phyloP scores from a whole-genome alignment of 1,284 basidiomycete species.

The Tausonia pullulans region DNA sequence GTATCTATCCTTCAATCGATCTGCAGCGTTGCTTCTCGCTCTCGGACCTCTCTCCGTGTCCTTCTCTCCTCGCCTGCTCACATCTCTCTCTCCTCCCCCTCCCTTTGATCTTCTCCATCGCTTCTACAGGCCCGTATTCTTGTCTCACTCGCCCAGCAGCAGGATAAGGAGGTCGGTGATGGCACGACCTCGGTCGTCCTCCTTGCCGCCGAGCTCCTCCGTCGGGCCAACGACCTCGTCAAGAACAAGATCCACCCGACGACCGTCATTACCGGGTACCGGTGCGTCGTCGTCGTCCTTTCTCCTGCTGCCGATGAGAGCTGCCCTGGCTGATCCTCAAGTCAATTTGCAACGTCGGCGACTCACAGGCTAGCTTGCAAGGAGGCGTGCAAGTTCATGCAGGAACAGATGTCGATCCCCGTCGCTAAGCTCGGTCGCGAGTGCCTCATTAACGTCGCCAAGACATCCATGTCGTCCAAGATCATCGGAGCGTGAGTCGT shows the following conservation, averaged over 20 bases:
- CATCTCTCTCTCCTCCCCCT: background rate
- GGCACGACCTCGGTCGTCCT: slow-evolving; percentile 98
- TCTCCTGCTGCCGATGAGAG: background rate
- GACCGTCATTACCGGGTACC: slow-evolving; percentile 97
- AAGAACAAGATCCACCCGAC: slow-evolving; percentile 98
- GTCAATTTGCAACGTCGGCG: background rate
- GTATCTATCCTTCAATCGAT: slow-evolving; percentile 18
- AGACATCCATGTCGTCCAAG: slow-evolving; percentile 98
- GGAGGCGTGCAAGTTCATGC: slow-evolving; percentile 97
- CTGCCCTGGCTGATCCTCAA: background rate
- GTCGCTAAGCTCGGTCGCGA: slow-evolving; percentile 86
- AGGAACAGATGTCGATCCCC: slow-evolving; percentile 92
- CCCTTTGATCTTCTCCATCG: background rate
- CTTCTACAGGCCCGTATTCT: slow-evolving; percentile 59
- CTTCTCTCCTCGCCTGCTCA: too few species aligned
- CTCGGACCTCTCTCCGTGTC: too few species aligned
- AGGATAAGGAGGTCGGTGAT: slow-evolving; percentile 99
- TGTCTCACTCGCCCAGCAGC: slow-evolving; percentile 96
- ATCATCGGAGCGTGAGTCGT: slow-evolving; percentile 81
- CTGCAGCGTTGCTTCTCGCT: background rate
- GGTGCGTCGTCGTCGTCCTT: slow-evolving; percentile 31
- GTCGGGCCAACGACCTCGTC: slow-evolving; percentile 93
- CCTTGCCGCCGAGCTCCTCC: slow-evolving; percentile 87
- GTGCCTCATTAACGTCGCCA: slow-evolving; percentile 89
- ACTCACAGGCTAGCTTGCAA: slow-evolving; percentile 65